A percentile compares a stretch with the other conserved stretches of the same genome.
phyloP scores from a whole-genome alignment of 768 basidiomycete genomes.

The Leccinum subgranulosum region DNA sequence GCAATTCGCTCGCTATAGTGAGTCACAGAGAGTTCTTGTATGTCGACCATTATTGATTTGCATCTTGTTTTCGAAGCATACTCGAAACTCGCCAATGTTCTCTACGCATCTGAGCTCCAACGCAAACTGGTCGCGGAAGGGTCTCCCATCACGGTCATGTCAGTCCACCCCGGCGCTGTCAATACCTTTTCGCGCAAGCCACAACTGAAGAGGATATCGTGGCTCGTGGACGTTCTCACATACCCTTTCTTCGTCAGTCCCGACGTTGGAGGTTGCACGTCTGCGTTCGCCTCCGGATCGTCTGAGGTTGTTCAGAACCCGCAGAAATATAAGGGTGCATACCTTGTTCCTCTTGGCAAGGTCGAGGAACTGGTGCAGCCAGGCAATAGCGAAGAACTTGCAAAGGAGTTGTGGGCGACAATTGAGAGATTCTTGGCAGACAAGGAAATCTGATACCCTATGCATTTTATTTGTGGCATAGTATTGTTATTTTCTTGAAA shows the following conservation, averaged over 20 bases:
- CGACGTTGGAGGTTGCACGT: slow-evolving; percentile 26
- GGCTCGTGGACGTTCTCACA: slow-evolving; percentile 15
- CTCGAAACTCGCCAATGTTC: slow-evolving; percentile 49
- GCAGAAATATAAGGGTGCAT: slow-evolving; percentile 31
- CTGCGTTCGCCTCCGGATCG: slow-evolving; percentile 31
- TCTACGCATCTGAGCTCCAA: slow-evolving; percentile 52
- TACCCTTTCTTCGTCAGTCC: slow-evolving; percentile 4
- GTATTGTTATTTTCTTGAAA: neutral
- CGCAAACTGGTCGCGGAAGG: slow-evolving; percentile 32
- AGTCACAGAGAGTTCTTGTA: neutral
- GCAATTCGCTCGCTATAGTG: slow-evolving; percentile 33
- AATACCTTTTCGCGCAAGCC: slow-evolving; percentile 29
- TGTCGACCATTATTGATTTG: neutral
- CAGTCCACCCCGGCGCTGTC: slow-evolving; percentile 31
- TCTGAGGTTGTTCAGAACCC: slow-evolving; percentile 16
- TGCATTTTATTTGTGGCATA: no score
- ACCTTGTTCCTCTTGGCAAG: slow-evolving; percentile 27
- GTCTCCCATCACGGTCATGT: slow-evolving; percentile 6
- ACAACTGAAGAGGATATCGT: slow-evolving; percentile 11
- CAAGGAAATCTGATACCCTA: slow-evolving; percentile 14
- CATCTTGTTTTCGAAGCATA: slow-evolving; percentile 32
- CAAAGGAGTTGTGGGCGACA: slow-evolving; percentile 29
- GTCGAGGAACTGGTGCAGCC: slow-evolving; percentile 12
- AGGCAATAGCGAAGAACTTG: slow-evolving; percentile 22
- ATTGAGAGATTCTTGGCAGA: slow-evolving; percentile 27